Evolutionary conservation across 805 yeast genomes (phyloP).

Genomic region (Candida tibetensis): DNA sequence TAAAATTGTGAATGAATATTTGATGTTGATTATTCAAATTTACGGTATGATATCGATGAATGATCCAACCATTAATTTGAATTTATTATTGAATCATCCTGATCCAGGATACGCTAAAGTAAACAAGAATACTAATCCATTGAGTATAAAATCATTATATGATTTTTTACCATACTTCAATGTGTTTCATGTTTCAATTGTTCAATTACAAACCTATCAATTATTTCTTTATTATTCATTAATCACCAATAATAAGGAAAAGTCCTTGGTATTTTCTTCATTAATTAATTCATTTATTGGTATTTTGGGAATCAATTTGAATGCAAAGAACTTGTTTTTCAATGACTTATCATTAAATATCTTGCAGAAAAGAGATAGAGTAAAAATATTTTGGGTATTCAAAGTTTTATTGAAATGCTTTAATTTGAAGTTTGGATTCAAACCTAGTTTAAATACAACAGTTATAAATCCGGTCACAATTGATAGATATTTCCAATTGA

Average conservation of each 20-base stretch:
- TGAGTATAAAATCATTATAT: constrained; percentile 33
- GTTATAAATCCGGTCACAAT: constrained; percentile 47
- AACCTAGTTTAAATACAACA: constrained; percentile 45
- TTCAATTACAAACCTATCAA: constrained; percentile 49
- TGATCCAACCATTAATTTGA: constrained; percentile 44
- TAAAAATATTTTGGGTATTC: constrained; percentile 47
- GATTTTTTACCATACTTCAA: constrained; percentile 48
- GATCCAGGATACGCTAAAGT: constrained; percentile 27
- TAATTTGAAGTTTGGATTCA: constrained; percentile 43
- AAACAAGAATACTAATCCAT: constrained; percentile 5
- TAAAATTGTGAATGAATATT: constrained; percentile 39
- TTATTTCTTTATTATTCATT: constrained; percentile 49
- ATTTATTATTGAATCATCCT: constrained; percentile 36
- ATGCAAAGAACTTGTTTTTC: constrained; percentile 40
- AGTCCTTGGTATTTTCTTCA: constrained; percentile 35
- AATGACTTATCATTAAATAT: constrained; percentile 44
- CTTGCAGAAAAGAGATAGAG: constrained; percentile 37
- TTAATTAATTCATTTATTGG: constrained; percentile 44
- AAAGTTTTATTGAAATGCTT: constrained; percentile 42
- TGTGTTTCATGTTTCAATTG: constrained; percentile 45
- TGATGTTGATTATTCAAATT: constrained; percentile 45
- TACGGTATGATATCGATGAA: constrained; percentile 54
- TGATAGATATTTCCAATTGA: constrained; percentile 42
- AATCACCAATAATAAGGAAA: constrained; percentile 41
- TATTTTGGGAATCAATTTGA: constrained; percentile 40